Evolutionary conservation across 1,139 yeast genomes (phyloP).

Genomic region (Diutina catenulata): DNA sequence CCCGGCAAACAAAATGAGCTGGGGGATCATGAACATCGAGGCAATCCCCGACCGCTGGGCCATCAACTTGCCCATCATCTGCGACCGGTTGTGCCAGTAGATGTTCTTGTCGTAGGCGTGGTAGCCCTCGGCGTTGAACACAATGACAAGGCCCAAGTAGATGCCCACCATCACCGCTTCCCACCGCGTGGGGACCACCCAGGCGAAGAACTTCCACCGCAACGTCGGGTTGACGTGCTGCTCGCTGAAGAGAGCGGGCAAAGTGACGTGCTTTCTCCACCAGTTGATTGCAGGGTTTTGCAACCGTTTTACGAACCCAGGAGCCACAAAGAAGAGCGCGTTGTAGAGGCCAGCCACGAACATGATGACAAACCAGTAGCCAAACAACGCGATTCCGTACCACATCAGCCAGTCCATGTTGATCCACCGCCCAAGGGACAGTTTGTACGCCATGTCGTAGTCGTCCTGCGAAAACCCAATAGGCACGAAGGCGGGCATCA

Average conservation of each 20-base stretch:
- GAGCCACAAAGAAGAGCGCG: slow-evolving; percentile 21
- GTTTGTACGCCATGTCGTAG: neutral
- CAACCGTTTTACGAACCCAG: slow-evolving; percentile 21
- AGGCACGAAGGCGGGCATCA: neutral
- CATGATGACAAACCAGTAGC: slow-evolving; percentile 33
- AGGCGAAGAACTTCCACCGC: neutral
- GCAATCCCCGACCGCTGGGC: slow-evolving; percentile 45
- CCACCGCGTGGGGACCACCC: slow-evolving; percentile 5
- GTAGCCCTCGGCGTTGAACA: slow-evolving; percentile 8
- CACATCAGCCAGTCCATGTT: slow-evolving; percentile 25
- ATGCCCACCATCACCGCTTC: slow-evolving; percentile 13
- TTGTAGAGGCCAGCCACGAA: slow-evolving; percentile 33
- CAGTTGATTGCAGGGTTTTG: slow-evolving; percentile 22
- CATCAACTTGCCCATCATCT: slow-evolving; percentile 41
- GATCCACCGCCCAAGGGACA: neutral
- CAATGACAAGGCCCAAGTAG: slow-evolving; percentile 19
- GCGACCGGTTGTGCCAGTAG: slow-evolving; percentile 16
- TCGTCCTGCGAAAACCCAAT: neutral
- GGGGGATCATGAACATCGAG: slow-evolving; percentile 40
- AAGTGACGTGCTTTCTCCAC: slow-evolving; percentile 28
- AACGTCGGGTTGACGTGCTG: slow-evolving; percentile 27
- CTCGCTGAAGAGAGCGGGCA: slow-evolving; percentile 36
- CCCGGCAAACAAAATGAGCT: slow-evolving; percentile 35
- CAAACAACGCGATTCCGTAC: slow-evolving; percentile 38
- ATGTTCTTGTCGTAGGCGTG: slow-evolving; percentile 13